Base-by-base conservation (phyloP, 345 rosid species). In the Eucalyptus marginata region DNA sequence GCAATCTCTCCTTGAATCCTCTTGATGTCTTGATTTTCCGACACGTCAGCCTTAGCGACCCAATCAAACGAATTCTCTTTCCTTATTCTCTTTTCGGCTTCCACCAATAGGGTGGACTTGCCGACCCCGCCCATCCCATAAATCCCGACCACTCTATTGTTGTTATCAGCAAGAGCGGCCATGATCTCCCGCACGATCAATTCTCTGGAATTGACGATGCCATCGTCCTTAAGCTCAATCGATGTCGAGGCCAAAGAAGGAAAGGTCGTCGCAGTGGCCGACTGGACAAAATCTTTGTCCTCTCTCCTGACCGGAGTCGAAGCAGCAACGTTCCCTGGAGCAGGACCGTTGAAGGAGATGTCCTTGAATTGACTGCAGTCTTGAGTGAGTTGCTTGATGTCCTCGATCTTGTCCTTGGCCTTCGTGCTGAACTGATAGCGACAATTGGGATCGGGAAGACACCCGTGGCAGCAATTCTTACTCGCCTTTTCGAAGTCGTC, bases 201-300 rank as follows among this genome's bases (percentile, higher is more conserved):
- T 5, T 27, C n/a, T 59, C 66, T 59, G 15, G 66, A 59, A 0
- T 59, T 10, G n/a, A 59, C 0, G n/a, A 59, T 27, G 66, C 13
- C 66, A 12, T 59, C 66, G 15, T 59, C 66, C 66, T 27, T 27
- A 27, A 59, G 66, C 66, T 59, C 0, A 59, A 25, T 59, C 31
- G 7, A 59, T 0, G 0, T 27, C 0, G 31, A 27, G 66, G 66
- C 66, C 0, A 0, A 59, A 27, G 66, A 59, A 59, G 66, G 1
- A 11, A 11, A 59, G n/a, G 7, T 27, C 0, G 15, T 59, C 7
- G 0, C 0, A 0, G 66, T 27, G 66, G 15, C 3, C 1, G 7
- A 27, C 14, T 27, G 66, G 66, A 25, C 4, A 2, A 59, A 27
- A 59, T 27, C 66, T 59, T 27, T 59, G 66, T 12, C 66, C 5